Evolutionary conservation across 495 filamentous ascomycete genomes (phyloP).

Genomic region (Daldinia childiae): DNA sequence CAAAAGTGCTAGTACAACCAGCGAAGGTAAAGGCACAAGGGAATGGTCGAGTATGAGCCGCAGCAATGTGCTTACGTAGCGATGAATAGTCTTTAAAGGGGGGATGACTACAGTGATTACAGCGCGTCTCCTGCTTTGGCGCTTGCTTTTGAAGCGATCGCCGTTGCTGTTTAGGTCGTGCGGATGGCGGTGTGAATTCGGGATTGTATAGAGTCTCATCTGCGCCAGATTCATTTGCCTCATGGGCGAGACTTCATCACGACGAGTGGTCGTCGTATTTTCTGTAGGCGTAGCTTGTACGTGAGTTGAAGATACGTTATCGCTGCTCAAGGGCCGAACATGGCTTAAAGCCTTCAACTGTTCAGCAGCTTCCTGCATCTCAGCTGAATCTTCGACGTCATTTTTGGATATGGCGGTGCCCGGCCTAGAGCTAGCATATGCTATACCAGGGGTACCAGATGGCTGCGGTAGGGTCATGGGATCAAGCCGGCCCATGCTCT

Average conservation of each 20-base stretch:
- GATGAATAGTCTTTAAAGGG: conserved; percentile 68
- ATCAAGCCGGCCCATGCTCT: conserved; percentile 42
- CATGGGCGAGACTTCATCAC: conserved; percentile 57
- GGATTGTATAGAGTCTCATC: conserved; percentile 52
- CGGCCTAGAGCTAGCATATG: conserved; percentile 38
- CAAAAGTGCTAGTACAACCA: conserved; percentile 85
- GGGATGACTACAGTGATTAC: conserved; percentile 63
- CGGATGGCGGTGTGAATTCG: conserved; percentile 55
- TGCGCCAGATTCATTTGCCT: conserved; percentile 49
- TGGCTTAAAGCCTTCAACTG: conserved; percentile 68
- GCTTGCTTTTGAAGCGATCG: conserved; percentile 61
- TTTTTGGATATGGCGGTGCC: conserved; percentile 43
- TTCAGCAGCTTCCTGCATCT: conserved; percentile 68
- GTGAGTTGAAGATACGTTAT: conserved; percentile 43
- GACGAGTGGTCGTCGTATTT: conserved; percentile 29
- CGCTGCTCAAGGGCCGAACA: conserved; percentile 59
- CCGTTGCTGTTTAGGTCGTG: conserved; percentile 54
- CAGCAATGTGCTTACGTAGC: conserved; percentile 67
- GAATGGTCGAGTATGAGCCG: conserved; percentile 75
- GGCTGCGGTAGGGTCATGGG: conserved; percentile 34
- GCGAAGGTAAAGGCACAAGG: conserved; percentile 85
- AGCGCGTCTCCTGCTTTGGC: conserved; percentile 64
- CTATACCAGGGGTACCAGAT: conserved; percentile 24
- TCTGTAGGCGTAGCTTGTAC: conserved; percentile 31
- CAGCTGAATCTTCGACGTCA: conserved; percentile 64